phyloP scores from a whole-genome alignment of 768 basidiomycete species.

The Strobilomyces confusus region DNA sequence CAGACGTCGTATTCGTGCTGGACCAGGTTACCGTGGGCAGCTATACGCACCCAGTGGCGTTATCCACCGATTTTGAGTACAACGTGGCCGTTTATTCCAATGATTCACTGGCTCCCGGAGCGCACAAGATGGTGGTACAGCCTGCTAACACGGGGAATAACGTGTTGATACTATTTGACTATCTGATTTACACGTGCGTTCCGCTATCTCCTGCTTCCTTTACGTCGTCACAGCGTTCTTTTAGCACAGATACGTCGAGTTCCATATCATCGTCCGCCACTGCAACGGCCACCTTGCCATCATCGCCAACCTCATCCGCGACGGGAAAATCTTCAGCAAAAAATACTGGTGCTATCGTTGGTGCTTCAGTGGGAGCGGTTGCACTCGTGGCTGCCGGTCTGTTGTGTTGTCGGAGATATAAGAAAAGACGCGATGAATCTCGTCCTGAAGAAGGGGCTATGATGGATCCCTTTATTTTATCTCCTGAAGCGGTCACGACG shows the following conservation, averaged over 20 bases:
- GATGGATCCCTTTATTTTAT: constrained; percentile 5
- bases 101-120: background rate
- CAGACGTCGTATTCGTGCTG: constrained; percentile 5
- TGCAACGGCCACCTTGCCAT: background rate
- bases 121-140: constrained; percentile 8
- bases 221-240: background rate
- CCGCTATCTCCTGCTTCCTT: background rate
- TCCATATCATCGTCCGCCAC: background rate
- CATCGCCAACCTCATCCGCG: background rate
- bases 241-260: constrained; percentile 4
- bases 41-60: constrained; percentile 1
- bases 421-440: background rate
- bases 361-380: constrained; percentile 4
- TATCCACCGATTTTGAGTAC: constrained; percentile 6
- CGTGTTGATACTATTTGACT: constrained; percentile 15
- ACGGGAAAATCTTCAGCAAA: background rate
- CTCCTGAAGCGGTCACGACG: background rate
- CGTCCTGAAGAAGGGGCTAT: background rate
- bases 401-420: constrained; percentile 1
- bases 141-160: background rate
- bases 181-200: constrained; percentile 17
- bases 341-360: constrained; percentile 1
- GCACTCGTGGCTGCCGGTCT: background rate
- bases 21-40: background rate
- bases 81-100: constrained; percentile 15